phyloP scores from a whole-genome alignment of 192 early-diverging fungal species.

The Gorgonomyces haynaldii region DNA sequence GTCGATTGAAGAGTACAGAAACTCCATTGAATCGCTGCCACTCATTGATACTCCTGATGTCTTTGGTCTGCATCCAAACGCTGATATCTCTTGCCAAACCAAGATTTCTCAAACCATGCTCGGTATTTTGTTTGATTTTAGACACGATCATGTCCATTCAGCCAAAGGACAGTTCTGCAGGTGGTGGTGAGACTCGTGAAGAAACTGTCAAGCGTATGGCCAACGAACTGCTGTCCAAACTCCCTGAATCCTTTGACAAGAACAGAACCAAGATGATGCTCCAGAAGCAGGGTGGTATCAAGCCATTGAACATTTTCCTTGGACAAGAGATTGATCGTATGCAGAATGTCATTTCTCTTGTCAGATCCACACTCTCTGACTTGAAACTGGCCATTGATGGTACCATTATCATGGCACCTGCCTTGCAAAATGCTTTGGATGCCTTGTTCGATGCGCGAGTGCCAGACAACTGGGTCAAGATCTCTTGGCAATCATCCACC shows the following conservation, averaged over 20 bases:
- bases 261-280: slow-evolving; percentile 37
- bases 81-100: slow-evolving; percentile 51
- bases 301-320: slow-evolving; percentile 55
- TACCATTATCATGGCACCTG: slow-evolving; percentile 46
- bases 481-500: slow-evolving; percentile 45
- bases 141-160: slow-evolving; percentile 58
- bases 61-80: slow-evolving; percentile 56
- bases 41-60: slow-evolving; percentile 52
- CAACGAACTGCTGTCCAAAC: slow-evolving; percentile 44
- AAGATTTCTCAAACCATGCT: slow-evolving; percentile 51
- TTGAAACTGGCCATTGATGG: slow-evolving; percentile 56
- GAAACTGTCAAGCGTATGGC: slow-evolving; percentile 50
- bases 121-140: slow-evolving; percentile 21
- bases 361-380: slow-evolving; percentile 41
- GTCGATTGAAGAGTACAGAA: slow-evolving; percentile 48
- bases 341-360: slow-evolving; percentile 44
- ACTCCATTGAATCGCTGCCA: slow-evolving; percentile 46
- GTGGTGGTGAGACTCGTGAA: slow-evolving; percentile 52
- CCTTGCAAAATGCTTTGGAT: slow-evolving; percentile 51
- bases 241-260: slow-evolving; percentile 52
- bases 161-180: slow-evolving; percentile 47
- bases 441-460: slow-evolving; percentile 51
- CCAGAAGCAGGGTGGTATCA: slow-evolving; percentile 38
- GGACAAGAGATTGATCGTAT: slow-evolving; percentile 55
- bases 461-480: slow-evolving; percentile 43